These are phyloP conservation scores for Skeletonema costatum DNA, from an alignment of 108 stramenopile genomes.

Conservation along the genomic window DNA sequence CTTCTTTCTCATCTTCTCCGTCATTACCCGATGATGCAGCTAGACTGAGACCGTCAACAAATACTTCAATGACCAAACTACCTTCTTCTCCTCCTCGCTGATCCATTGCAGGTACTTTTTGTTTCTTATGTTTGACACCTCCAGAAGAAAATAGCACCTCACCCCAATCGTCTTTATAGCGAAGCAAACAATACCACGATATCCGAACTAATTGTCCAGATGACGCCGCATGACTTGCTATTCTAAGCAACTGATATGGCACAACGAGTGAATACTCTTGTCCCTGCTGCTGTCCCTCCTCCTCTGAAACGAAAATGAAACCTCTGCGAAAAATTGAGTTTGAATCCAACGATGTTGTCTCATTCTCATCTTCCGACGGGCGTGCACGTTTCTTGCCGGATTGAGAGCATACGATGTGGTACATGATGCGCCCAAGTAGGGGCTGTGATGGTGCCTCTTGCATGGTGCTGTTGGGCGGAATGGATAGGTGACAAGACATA, in stretches of 20 bases:
- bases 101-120: neutral
- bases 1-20: neutral
- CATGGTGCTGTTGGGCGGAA: neutral
- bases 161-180: slow-evolving; percentile 22
- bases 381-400: slow-evolving; percentile 12
- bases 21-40: neutral
- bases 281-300: neutral
- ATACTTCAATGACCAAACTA: slow-evolving; percentile 22
- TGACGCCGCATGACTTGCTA: slow-evolving; percentile 31
- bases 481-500: neutral
- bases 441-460: neutral
- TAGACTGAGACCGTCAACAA: slow-evolving; percentile 11
- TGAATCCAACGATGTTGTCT: neutral
- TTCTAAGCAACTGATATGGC: slow-evolving; percentile 16
- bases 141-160: slow-evolving; percentile 14
- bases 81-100: neutral
- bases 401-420: neutral
- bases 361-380: neutral
- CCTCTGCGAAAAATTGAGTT: slow-evolving; percentile 11
- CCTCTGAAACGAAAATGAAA: slow-evolving; percentile 20
- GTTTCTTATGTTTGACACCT: neutral
- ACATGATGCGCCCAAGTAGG: neutral
- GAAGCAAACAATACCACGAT: slow-evolving; percentile 30
- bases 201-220: slow-evolving; percentile 12
- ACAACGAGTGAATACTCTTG: slow-evolving; percentile 24